phyloP scores from a whole-genome alignment of 2,329 filamentous ascomycete genomes.

The Beauveria sp. region DNA sequence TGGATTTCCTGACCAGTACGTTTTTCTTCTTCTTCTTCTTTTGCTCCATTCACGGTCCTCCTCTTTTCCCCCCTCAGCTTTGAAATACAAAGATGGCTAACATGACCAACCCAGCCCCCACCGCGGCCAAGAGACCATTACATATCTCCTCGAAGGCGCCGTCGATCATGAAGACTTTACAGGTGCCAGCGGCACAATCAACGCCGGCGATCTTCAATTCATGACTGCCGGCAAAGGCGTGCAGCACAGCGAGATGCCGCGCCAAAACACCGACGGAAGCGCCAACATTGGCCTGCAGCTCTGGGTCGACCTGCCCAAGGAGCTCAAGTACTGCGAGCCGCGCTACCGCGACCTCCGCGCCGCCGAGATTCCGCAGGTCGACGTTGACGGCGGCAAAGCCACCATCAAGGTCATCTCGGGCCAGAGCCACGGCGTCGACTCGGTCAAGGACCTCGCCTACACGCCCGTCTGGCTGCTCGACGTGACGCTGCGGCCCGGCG shows the following conservation, averaged over 20 bases:
- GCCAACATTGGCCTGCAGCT: slow-evolving; percentile 85
- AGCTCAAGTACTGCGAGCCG: slow-evolving; percentile 82
- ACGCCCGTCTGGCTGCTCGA: slow-evolving; percentile 97
- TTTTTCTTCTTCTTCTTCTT: slow-evolving; percentile 1
- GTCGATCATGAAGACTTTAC: slow-evolving; percentile 92
- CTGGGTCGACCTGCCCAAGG: slow-evolving; percentile 83
- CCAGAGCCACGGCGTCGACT: slow-evolving; percentile 74
- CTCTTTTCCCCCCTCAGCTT: not conserved
- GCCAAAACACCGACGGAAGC: slow-evolving; percentile 65
- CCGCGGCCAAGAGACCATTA: slow-evolving; percentile 80
- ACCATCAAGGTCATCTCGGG: slow-evolving; percentile 87
- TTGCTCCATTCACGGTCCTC: not conserved
- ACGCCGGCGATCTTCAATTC: slow-evolving; percentile 87
- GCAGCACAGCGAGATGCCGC: slow-evolving; percentile 93
- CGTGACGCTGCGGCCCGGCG: slow-evolving; percentile 71
- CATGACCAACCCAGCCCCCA: slow-evolving; percentile 34
- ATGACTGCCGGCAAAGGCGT: slow-evolving; percentile 93
- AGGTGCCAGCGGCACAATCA: slow-evolving; percentile 75
- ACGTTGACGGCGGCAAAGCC: slow-evolving; percentile 64
- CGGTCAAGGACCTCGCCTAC: slow-evolving; percentile 83
- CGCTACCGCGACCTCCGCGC: slow-evolving; percentile 81
- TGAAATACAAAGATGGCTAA: not conserved
- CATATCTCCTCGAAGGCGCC: slow-evolving; percentile 77
- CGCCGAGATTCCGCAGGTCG: slow-evolving; percentile 69
- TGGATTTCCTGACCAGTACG: slow-evolving; percentile 78